Evolutionary conservation across 805 yeast genomes (phyloP).

Genomic region (Ogataea pignaliae): DNA sequence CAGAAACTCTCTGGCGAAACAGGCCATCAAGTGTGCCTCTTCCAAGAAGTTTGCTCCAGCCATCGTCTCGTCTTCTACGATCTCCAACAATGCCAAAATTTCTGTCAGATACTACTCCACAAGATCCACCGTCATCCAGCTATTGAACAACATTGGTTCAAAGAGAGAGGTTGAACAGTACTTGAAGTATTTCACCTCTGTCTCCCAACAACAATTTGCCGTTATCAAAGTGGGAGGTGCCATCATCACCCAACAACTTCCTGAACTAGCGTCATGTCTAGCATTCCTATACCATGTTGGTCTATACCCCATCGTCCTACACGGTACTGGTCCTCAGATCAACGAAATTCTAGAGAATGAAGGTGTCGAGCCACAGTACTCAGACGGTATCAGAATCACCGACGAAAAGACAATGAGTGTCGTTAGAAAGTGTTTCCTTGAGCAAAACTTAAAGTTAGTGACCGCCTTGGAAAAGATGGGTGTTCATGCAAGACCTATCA

Average conservation of each 20-base stretch:
- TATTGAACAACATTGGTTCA: constrained; percentile 92
- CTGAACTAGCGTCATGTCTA: constrained; percentile 90
- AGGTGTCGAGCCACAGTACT: constrained; percentile 93
- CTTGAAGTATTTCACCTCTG: constrained; percentile 92
- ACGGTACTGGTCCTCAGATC: constrained; percentile 99
- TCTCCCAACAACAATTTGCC: constrained; percentile 94
- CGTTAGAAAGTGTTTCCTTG: constrained; percentile 90
- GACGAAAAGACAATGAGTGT: constrained; percentile 93
- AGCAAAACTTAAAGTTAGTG: constrained; percentile 90
- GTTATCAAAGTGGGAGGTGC: constrained; percentile 99
- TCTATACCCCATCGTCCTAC: constrained; percentile 91
- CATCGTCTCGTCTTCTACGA: constrained; percentile 8
- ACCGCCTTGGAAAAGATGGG: constrained; percentile 96
- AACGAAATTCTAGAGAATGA: constrained; percentile 88
- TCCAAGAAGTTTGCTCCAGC: constrained; percentile 14
- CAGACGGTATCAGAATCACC: constrained; percentile 95
- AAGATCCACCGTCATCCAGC: constrained; percentile 91
- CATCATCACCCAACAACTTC: constrained; percentile 89
- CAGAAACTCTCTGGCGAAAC: constrained; percentile 22
- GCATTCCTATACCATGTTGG: constrained; percentile 98
- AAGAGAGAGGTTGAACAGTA: constrained; percentile 98
- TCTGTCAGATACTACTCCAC: constrained; percentile 48
- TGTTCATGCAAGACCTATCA: constrained; percentile 96
- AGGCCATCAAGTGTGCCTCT: constrained; percentile 17
- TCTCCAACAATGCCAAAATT: constrained; percentile 7